These are phyloP conservation scores for Podaxis rugospora DNA, from an alignment of 768 basidiomycete species.

Conservation along the genomic window DNA sequence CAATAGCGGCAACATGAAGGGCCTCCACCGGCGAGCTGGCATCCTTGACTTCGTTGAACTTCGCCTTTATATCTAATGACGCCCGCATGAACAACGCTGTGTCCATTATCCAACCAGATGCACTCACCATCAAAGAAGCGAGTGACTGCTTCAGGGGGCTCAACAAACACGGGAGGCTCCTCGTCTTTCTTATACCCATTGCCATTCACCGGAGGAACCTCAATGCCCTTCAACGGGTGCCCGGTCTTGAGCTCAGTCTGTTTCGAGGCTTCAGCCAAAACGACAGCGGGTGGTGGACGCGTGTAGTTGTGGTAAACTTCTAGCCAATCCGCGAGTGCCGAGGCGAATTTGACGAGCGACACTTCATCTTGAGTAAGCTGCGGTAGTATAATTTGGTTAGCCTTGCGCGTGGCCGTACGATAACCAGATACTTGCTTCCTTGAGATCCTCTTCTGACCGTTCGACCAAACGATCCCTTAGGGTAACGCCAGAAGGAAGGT, in stretches of 20 bases:
- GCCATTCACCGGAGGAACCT: slow-evolving; percentile 38
- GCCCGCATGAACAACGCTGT: background rate
- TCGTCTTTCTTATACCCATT: slow-evolving; percentile 68
- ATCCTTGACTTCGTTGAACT: slow-evolving; percentile 42
- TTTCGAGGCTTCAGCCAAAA: slow-evolving; percentile 72
- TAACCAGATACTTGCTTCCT: slow-evolving; percentile 38
- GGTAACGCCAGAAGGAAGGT: slow-evolving; percentile 44
- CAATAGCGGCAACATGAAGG: slow-evolving; percentile 70
- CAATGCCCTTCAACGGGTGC: slow-evolving; percentile 60
- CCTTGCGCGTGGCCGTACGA: background rate
- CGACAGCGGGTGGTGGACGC: slow-evolving; percentile 65
- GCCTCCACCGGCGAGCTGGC: slow-evolving; percentile 45
- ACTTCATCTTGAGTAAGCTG: slow-evolving; percentile 63
- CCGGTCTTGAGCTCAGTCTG: slow-evolving; percentile 69
- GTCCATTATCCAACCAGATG: background rate
- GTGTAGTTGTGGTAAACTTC: slow-evolving; percentile 71
- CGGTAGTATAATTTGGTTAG: slow-evolving; percentile 11
- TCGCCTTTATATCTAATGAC: slow-evolving; percentile 46
- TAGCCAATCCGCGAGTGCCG: slow-evolving; percentile 67
- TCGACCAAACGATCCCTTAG: slow-evolving; percentile 55
- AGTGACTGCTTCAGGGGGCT: slow-evolving; percentile 49
- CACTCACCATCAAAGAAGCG: slow-evolving; percentile 60
- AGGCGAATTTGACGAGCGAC: slow-evolving; percentile 53
- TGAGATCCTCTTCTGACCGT: slow-evolving; percentile 44
- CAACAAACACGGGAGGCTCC: slow-evolving; percentile 60